phyloP scores from a whole-genome alignment of 331 rosid genomes.

The Malus hybrid region DNA sequence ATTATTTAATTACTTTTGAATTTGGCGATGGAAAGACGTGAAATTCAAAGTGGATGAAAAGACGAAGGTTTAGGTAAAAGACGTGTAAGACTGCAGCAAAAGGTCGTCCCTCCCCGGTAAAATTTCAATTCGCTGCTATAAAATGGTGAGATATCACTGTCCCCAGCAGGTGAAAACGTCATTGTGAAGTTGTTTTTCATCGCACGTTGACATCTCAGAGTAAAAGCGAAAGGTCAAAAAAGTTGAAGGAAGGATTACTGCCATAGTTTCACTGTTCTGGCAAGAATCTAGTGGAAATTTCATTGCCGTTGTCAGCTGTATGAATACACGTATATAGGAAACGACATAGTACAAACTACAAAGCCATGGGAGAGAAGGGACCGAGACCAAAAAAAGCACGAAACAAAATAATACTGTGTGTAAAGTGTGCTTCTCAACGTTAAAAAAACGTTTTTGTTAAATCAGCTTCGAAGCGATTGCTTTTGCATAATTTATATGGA shows the following conservation, averaged over 20 bases:
- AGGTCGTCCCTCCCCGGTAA: neutral
- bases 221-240: neutral
- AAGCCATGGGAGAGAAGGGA: neutral
- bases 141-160: neutral
- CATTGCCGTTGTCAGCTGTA: neutral
- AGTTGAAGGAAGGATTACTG: neutral
- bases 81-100: neutral
- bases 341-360: neutral
- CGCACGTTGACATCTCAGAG: slow-evolving; percentile 5
- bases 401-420: too few species aligned
- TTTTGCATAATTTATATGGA: too few species aligned
- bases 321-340: neutral
- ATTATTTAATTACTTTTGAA: too few species aligned
- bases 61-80: too few species aligned
- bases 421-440: too few species aligned
- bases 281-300: neutral
- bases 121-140: neutral
- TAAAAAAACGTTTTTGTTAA: too few species aligned
- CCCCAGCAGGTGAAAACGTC: neutral
- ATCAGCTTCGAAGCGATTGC: too few species aligned
- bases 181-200: neutral
- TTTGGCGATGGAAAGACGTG: too few species aligned
- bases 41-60: too few species aligned
- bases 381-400: neutral
- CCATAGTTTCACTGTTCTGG: slow-evolving; percentile 2